A percentile compares a stretch with the other conserved stretches of the same genome.
Conservation (phyloP, 495 filamentous ascomycete species). For the Parathielavia appendiculata region DNA sequence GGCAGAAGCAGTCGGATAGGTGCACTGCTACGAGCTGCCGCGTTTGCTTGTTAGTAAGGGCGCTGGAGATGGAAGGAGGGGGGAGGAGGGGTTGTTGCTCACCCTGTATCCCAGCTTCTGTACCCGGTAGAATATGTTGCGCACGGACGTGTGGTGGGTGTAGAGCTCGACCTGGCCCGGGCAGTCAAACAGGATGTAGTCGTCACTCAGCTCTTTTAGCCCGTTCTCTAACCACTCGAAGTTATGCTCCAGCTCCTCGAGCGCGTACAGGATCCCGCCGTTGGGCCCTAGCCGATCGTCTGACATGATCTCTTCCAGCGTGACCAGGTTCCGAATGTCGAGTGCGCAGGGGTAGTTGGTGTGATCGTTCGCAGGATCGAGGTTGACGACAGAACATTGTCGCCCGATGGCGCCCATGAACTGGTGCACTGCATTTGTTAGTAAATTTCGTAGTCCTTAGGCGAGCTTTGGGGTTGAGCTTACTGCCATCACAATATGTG, state of each 20-base stretch:
- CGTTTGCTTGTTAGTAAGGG: conserved; percentile 10
- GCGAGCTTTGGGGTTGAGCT: conserved; percentile 17
- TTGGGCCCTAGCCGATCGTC: conserved; percentile 88
- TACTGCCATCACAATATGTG: conserved; percentile 92
- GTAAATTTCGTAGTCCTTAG: background rate
- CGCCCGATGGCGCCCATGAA: conserved; percentile 92
- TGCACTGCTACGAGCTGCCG: conserved; percentile 80
- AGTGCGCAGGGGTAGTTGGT: conserved; percentile 76
- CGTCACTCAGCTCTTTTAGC: conserved; percentile 70
- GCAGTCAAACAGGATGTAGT: conserved; percentile 94
- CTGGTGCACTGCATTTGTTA: conserved; percentile 63
- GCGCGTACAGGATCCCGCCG: conserved; percentile 83
- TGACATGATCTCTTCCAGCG: conserved; percentile 91
- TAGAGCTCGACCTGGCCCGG: conserved; percentile 96
- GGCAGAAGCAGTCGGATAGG: conserved; percentile 84
- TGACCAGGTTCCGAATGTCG: conserved; percentile 84
- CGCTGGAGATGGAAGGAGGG: background rate
- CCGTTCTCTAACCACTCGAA: conserved; percentile 83
- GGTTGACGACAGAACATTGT: conserved; percentile 90
- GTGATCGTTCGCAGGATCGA: conserved; percentile 93
- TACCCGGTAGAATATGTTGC: conserved; percentile 83
- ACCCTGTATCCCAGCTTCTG: conserved; percentile 93
- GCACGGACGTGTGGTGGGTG: conserved; percentile 83
- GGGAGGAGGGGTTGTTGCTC: background rate
- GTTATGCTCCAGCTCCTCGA: conserved; percentile 92